Conservation (phyloP, 169 alveolate species). For the Ichthyophthirius multifiliis region DNA sequence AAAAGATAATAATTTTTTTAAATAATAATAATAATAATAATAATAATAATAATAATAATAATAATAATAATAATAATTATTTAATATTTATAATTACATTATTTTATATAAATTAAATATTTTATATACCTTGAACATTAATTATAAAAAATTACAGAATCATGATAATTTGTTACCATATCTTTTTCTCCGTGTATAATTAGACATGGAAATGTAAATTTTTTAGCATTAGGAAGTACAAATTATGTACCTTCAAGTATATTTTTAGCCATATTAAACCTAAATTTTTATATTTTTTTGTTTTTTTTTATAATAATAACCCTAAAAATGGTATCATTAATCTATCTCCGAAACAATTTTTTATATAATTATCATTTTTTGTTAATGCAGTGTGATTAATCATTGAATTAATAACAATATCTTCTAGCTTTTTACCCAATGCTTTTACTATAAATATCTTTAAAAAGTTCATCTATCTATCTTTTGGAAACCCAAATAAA, state of each 20-base stretch:
- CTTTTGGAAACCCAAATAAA: slow-evolving; percentile 39
- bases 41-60: no score
- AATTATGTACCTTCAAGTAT: slow-evolving; percentile 15
- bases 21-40: not conserved
- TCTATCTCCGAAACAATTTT: slow-evolving; percentile 43
- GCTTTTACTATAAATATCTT: slow-evolving; percentile 10
- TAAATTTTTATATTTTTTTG: not conserved
- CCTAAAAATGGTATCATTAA: slow-evolving; percentile 45
- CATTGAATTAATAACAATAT: slow-evolving; percentile 43
- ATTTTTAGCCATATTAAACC: slow-evolving; percentile 37
- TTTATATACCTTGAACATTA: slow-evolving; percentile 23
- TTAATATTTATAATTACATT: no score
- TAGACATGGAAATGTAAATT: slow-evolving; percentile 22
- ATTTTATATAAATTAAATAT: no score
- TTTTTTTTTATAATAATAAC: no score
- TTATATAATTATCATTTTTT: slow-evolving; percentile 28
- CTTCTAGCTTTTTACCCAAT: slow-evolving; percentile 41
- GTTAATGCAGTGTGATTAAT: slow-evolving; percentile 43
- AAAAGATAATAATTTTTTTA: no score
- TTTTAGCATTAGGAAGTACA: not conserved
- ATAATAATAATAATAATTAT: no score
- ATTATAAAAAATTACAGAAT: slow-evolving; percentile 31
- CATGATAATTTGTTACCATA: slow-evolving; percentile 39
- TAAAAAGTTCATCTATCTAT: slow-evolving; percentile 25
- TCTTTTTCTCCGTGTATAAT: slow-evolving; percentile 39